A percentile compares a stretch with the other conserved stretches of the same genome.
phyloP scores from a whole-genome alignment of 768 basidiomycete genomes.

The Lentinula sp. region DNA sequence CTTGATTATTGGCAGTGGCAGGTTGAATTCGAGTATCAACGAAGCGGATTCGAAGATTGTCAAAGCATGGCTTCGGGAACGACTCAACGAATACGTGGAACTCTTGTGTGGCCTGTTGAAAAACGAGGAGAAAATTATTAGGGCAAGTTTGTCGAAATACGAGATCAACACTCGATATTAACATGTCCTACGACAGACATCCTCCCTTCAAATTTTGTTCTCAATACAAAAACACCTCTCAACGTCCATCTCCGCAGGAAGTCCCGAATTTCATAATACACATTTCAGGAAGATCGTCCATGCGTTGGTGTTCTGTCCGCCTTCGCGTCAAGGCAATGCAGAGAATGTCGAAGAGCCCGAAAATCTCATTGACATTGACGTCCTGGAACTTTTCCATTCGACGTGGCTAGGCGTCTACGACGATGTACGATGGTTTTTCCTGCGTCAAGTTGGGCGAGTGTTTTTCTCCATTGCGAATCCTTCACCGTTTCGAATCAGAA shows the following conservation, averaged over 20 bases:
- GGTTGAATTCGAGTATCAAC: slow-evolving; percentile 32
- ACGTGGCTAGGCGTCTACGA: slow-evolving; percentile 75
- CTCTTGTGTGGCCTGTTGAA: slow-evolving; percentile 66
- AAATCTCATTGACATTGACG: slow-evolving; percentile 45
- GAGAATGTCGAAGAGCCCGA: slow-evolving; percentile 8
- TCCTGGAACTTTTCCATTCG: slow-evolving; percentile 56
- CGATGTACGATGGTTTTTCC: slow-evolving; percentile 86
- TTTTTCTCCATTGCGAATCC: not conserved
- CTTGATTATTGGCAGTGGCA: slow-evolving; percentile 49
- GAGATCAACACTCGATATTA: not conserved
- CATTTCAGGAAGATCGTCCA: slow-evolving; percentile 62
- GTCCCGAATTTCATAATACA: slow-evolving; percentile 62
- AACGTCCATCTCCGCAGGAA: slow-evolving; percentile 34
- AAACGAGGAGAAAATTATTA: slow-evolving; percentile 68
- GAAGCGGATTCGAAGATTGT: slow-evolving; percentile 58
- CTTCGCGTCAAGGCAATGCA: slow-evolving; percentile 20
- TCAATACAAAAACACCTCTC: slow-evolving; percentile 76
- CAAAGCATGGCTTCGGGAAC: slow-evolving; percentile 75
- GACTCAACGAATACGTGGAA: slow-evolving; percentile 63
- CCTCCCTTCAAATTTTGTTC: slow-evolving; percentile 69
- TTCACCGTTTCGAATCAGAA: not conserved
- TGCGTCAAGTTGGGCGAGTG: slow-evolving; percentile 69
- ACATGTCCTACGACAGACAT: slow-evolving; percentile 37
- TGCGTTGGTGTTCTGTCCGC: slow-evolving; percentile 56
- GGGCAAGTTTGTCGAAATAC: slow-evolving; percentile 43